Evolutionary conservation across 345 rosid species (phyloP), one percentile per base, ranked within the genome.

Genomic region (Heritiera littoralis): DNA sequence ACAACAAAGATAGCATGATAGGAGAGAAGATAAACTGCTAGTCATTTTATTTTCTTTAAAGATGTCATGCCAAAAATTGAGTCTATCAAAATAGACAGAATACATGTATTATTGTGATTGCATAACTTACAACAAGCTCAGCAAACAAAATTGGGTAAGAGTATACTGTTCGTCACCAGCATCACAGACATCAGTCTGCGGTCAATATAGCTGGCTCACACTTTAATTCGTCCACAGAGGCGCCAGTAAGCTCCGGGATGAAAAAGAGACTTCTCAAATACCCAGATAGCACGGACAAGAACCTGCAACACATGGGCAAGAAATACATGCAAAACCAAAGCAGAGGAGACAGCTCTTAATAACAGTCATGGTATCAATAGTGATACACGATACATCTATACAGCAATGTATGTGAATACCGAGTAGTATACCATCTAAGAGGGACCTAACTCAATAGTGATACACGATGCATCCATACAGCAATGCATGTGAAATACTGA

Each of bases 221-320:
- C 28, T 75, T 54, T 72, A 81, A 95, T 89, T 77, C 94, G 86
- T 79, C 97, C 97, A 60, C 98, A 93, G 52, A 95, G 96, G 63
- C 97, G 96, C 99, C 99, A 95, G 79, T 79, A 81, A 75, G 99
- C 88, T 85, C 90, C 96, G 5, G 85, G 75, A 52, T 95, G 97
- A 83, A 93, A 95, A n/a, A 92, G 89, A 74, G 97, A 95, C 83
- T 95, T 93, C 92, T 93, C 98, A 23, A 95, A 92, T 49, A 95
- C 98, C 98, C 98, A 95, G 40, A 95, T 92, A 64, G 92, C 93
- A 28, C 92, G 93, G 58, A 95, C 97, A 72, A 95, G 97, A 56
- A 93, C 86, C 99, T 95, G 63, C 48, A 5, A 52, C 32, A 52
- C 30, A 72, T 1, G 41, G 51, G 77, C 77, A 86, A 75, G 20